These are phyloP conservation scores for Sporothrix protearum DNA, from an alignment of 2,329 filamentous ascomycete species.

Conservation along the genomic window DNA sequence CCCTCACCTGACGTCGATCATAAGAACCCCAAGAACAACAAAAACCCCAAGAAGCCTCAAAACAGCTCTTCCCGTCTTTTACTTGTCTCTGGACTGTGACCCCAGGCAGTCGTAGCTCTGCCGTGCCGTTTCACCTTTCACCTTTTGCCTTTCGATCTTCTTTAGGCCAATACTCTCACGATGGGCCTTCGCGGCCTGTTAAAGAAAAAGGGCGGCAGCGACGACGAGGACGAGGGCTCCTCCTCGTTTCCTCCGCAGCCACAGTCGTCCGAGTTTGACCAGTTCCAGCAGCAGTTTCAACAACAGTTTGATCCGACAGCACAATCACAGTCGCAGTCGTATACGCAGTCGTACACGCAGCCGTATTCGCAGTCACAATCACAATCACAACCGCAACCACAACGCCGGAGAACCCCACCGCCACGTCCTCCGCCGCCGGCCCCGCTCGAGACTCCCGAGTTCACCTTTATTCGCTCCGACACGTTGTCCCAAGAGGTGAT, in stretches of 20 bases:
- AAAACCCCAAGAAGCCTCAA: neutral
- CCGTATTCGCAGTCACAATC: neutral
- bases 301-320: neutral
- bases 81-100: neutral
- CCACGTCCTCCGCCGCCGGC: constrained; percentile 35
- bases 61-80: neutral
- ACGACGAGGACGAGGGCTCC: constrained; percentile 6
- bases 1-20: neutral
- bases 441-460: constrained; percentile 54
- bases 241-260: neutral
- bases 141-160: neutral
- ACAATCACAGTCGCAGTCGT: neutral
- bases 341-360: neutral
- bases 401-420: neutral
- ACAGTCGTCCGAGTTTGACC: neutral
- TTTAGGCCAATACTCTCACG: neutral
- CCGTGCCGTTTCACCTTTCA: neutral
- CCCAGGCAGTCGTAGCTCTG: constrained; percentile 8
- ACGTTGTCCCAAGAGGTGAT: constrained; percentile 77
- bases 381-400: neutral
- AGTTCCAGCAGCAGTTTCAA: constrained; percentile 14
- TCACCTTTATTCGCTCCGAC: constrained; percentile 82
- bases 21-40: neutral
- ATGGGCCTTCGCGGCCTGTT: constrained; percentile 25
- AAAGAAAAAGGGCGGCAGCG: constrained; percentile 25